Conservation (phyloP, 352 stramenopile species). For the Phytophthora ramorum region DNA sequence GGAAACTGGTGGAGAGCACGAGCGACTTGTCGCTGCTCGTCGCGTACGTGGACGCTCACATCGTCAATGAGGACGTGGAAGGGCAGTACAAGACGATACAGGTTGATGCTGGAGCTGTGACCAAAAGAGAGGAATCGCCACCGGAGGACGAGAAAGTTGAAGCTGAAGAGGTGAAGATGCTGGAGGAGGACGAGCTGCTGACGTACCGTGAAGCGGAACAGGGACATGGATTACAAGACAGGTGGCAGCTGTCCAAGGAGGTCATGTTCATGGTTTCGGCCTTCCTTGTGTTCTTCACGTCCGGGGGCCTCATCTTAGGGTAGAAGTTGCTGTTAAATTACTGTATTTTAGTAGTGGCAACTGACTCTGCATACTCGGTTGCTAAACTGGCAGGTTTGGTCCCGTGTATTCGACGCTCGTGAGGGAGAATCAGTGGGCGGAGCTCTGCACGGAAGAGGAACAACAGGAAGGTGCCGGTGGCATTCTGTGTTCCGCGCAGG, state of each 20-base stretch:
- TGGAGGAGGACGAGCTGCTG: conserved; percentile 17
- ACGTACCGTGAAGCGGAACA: conserved; percentile 1
- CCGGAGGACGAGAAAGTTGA: conserved; percentile 23
- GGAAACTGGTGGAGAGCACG: conserved; percentile 31
- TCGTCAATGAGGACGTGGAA: neutral
- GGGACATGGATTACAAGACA: neutral
- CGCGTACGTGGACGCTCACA: conserved; percentile 15
- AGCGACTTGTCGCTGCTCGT: conserved; percentile 35
- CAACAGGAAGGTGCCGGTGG: neutral
- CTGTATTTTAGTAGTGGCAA: neutral
- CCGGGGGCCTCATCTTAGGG: conserved; percentile 76
- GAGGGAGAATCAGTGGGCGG: conserved; percentile 70
- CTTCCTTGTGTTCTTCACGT: conserved; percentile 66
- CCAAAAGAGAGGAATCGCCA: conserved; percentile 10
- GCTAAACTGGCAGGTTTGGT: conserved; percentile 51
- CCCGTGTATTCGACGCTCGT: conserved; percentile 78
- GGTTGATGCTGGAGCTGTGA: neutral
- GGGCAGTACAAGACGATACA: neutral
- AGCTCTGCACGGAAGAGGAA: conserved; percentile 47
- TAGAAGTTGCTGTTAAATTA: conserved; percentile 10
- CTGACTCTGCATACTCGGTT: conserved; percentile 1
- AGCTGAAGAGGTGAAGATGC: conserved; percentile 13
- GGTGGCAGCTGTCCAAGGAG: conserved; percentile 58
- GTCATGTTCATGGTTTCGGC: conserved; percentile 68
- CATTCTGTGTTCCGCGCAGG: conserved; percentile 60